These are phyloP conservation scores for Stereum hirsutum DNA, from an alignment of 1,284 basidiomycete species.

Conservation along the genomic window DNA sequence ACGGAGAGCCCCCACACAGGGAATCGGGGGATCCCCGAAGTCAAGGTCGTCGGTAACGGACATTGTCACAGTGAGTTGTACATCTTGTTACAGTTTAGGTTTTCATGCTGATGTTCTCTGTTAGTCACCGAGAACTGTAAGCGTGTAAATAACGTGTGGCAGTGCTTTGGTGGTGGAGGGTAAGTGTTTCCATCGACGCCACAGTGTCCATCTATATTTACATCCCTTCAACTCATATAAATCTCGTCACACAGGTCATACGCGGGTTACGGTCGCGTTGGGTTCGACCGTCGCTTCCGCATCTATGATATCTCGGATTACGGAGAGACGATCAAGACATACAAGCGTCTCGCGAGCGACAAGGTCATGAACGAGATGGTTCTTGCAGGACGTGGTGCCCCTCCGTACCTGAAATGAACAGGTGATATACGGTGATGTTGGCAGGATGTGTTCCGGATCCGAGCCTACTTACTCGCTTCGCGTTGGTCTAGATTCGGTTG, in stretches of 20 bases:
- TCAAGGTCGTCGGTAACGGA: slow-evolving; percentile 81
- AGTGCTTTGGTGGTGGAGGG: slow-evolving; percentile 92
- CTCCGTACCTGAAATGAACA: slow-evolving; percentile 10
- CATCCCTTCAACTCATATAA: slow-evolving; percentile 1
- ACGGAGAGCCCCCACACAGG: slow-evolving; percentile 52
- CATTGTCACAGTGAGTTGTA: slow-evolving; percentile 67
- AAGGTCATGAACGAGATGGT: slow-evolving; percentile 60
- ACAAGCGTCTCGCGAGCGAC: slow-evolving; percentile 77
- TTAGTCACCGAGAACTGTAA: slow-evolving; percentile 83
- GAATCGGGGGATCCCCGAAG: slow-evolving; percentile 46
- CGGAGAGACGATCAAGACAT: slow-evolving; percentile 85
- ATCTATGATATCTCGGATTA: slow-evolving; percentile 80
- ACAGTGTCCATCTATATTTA: slow-evolving; percentile 1
- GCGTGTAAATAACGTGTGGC: slow-evolving; percentile 80
- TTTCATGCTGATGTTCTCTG: slow-evolving; percentile 1
- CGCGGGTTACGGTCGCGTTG: slow-evolving; percentile 75
- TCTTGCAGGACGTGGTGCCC: slow-evolving; percentile 38
- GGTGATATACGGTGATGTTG: background rate
- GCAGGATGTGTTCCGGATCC: too few relatives aligned
- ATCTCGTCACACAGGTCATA: slow-evolving; percentile 48
- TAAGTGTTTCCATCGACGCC: slow-evolving; percentile 23
- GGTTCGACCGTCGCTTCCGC: slow-evolving; percentile 88
- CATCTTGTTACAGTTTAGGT: background rate
- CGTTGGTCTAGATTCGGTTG: too few relatives aligned
- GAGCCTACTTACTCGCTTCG: too few relatives aligned